These are phyloP conservation scores for Escallonia rubra DNA, from an alignment of 129 eudicot species.

Conservation along the genomic window DNA sequence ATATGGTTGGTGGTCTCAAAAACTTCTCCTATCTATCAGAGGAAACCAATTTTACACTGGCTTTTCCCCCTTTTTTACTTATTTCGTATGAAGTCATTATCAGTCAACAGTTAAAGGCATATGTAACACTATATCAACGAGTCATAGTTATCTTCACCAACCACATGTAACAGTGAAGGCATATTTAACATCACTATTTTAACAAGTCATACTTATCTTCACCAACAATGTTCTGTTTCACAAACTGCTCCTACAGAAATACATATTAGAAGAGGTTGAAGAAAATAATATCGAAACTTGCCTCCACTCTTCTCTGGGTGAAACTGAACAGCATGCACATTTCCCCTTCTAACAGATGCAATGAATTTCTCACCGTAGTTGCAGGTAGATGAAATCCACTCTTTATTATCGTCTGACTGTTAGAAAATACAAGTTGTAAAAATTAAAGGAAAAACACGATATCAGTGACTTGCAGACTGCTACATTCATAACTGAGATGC, in stretches of 20 bases:
- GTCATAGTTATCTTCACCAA: too few relatives aligned
- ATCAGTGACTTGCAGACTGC: not conserved
- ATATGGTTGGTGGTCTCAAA: too few relatives aligned
- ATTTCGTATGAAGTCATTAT: too few relatives aligned
- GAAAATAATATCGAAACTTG: conserved; percentile 4
- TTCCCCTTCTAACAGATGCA: conserved; percentile 85
- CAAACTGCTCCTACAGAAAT: not conserved
- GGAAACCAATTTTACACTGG: too few relatives aligned
- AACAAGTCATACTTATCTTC: not conserved
- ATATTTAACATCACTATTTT: too few relatives aligned
- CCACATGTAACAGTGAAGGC: too few relatives aligned
- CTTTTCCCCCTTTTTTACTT: too few relatives aligned
- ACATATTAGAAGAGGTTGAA: not conserved
- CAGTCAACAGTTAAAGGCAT: too few relatives aligned
- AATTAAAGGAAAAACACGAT: not conserved
- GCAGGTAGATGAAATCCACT: conserved; percentile 93
- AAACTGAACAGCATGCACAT: conserved; percentile 93
- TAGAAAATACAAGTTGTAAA: not conserved
- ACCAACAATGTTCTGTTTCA: not conserved
- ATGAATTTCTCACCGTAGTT: conserved; percentile 74
- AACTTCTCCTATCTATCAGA: too few relatives aligned
- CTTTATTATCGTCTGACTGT: conserved; percentile 74
- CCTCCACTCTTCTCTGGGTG: conserved; percentile 99
- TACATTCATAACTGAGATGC: not conserved
- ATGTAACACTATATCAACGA: too few relatives aligned